Base-by-base conservation (phyloP, 129 eudicot species). In the Lonicera japonica region DNA sequence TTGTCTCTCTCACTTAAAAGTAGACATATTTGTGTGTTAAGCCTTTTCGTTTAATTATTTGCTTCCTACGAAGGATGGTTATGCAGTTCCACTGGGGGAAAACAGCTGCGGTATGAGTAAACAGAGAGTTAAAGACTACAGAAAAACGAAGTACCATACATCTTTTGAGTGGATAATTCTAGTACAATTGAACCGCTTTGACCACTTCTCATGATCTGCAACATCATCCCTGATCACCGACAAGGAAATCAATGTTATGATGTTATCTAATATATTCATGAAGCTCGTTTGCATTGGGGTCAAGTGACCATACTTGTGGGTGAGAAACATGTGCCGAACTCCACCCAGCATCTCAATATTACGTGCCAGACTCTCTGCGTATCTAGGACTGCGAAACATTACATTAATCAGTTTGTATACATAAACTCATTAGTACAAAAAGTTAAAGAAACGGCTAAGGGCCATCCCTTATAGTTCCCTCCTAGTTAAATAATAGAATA, bases 191-290 rank as follows among this genome's bases (percentile, higher is more conserved):
- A 86, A 73, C 58, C 75, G 73, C 58, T 77, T 63, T 10, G 90
- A 77, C 90, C 95, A 86, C 70, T 83, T 80, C 59, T 66, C 71
- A 57, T 86, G 90, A 75, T 86, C 95, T 58, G 90, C 95, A 60
- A 86, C 82, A 64, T 86, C 90, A 77, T 86, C 95, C 87, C 95
- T 86, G 75, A 63, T 68, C 25, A 46, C 60, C 57, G 68, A 47
- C 11, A 47, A 8, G 66, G 56, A 24, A 9, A 63, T 61, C 38
- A 39, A 21, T 56, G 39, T 6, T 29, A 6, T 29, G 6, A 6
- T 29, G 6, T 29, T 41, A 45, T 51, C 8, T 21, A 10, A 68
- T 18, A 60, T 38, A 60, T 14, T 1, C 5, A 45, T 21, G 25
- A 8, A 0, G 25, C 25, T 43, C 17, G 5, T 21, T 25, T 63